Conservation (phyloP, 345 rosid genomes). For the Euphorbia lathyris region DNA sequence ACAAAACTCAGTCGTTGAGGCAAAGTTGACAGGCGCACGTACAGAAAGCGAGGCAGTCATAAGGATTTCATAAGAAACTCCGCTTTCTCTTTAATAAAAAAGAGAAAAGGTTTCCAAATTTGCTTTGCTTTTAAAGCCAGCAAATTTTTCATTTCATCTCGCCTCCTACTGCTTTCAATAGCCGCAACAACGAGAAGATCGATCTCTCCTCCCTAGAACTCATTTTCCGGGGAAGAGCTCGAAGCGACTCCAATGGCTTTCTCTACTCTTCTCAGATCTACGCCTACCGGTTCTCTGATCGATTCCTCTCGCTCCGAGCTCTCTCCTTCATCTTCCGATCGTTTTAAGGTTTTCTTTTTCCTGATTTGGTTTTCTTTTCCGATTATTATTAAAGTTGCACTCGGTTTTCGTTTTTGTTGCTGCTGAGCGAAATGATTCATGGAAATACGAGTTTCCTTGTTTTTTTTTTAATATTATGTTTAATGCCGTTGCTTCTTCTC, state of each 20-base stretch:
- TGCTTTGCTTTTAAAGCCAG: conserved; percentile 5
- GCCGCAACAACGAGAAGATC: conserved; percentile 19
- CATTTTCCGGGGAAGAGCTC: conserved; percentile 15
- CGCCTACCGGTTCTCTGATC: conserved; percentile 36
- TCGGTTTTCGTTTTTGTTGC: neutral
- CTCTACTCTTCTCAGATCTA: conserved; percentile 66
- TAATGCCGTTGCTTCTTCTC: too few relatives aligned
- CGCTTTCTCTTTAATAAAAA: neutral
- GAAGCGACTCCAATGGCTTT: conserved; percentile 47
- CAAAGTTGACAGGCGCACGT: neutral
- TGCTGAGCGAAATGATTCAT: neutral
- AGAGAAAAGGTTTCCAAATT: neutral
- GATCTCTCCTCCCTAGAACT: conserved; percentile 15
- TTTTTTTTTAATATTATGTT: neutral
- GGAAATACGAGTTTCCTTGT: neutral
- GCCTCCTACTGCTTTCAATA: conserved; percentile 21
- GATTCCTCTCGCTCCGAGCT: conserved; percentile 38
- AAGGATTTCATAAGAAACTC: conserved; percentile 30
- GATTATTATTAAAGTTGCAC: neutral
- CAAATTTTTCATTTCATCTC: conserved; percentile 5
- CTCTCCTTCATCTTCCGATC: conserved; percentile 38
- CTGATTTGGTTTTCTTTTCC: too few relatives aligned
- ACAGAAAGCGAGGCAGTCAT: neutral
- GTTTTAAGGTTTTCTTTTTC: conserved; percentile 43
- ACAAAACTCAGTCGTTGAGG: neutral